Conservation (phyloP, 2,329 filamentous ascomycete genomes). For the Leptographium radiaticola region DNA sequence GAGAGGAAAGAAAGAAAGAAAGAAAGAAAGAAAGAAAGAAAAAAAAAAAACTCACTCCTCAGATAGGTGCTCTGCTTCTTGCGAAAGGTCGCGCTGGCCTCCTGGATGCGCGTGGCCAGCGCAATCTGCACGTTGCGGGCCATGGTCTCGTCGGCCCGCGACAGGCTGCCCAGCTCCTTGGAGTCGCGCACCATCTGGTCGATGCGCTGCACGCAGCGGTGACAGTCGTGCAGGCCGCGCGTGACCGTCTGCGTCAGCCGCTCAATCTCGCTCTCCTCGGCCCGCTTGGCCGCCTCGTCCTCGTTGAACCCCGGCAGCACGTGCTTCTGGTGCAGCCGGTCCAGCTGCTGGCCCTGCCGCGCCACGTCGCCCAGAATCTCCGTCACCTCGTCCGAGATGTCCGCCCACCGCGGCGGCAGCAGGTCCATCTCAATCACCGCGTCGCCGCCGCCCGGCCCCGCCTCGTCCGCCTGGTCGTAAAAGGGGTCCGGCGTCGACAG, state of each 20-base stretch:
- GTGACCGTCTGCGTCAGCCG: conserved; percentile 83
- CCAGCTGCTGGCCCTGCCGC: conserved; percentile 69
- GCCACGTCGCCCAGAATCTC: conserved; percentile 71
- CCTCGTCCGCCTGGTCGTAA: conserved; percentile 65
- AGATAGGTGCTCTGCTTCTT: conserved; percentile 97
- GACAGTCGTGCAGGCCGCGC: conserved; percentile 76
- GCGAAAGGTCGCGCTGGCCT: conserved; percentile 80
- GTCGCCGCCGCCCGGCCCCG: conserved; percentile 41
- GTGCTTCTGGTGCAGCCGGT: conserved; percentile 93
- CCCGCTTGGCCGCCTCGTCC: conserved; percentile 64
- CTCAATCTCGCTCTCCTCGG: conserved; percentile 86
- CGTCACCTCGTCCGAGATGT: conserved; percentile 85
- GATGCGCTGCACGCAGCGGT: conserved; percentile 75
- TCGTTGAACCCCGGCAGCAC: conserved; percentile 94
- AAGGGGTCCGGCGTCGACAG: conserved; percentile 59
- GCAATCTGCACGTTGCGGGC: conserved; percentile 92
- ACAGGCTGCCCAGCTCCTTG: conserved; percentile 58
- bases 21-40: too few species aligned
- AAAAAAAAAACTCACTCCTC: conserved; percentile 51
- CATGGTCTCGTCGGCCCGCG: conserved; percentile 83
- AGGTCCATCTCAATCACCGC: conserved; percentile 97
- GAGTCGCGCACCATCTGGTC: conserved; percentile 78
- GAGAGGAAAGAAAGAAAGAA: too few species aligned
- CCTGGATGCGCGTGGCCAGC: conserved; percentile 75
- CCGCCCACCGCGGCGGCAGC: conserved; percentile 87